Evolutionary conservation across 2,329 filamentous ascomycete species (phyloP).

Genomic region (Knufia petricola): DNA sequence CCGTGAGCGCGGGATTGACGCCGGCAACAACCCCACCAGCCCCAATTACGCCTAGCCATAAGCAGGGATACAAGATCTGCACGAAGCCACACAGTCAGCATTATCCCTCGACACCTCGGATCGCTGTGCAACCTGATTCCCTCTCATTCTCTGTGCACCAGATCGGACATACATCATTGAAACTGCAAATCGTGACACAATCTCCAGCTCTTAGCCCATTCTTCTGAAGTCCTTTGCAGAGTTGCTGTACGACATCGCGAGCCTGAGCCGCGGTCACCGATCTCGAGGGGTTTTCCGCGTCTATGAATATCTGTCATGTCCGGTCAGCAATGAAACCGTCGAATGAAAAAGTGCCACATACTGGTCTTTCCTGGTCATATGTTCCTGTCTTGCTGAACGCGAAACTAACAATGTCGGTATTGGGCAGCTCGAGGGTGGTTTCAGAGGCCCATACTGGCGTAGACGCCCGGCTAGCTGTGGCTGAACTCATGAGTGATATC

Average conservation of each 20-base stretch:
- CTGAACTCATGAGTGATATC: background rate
- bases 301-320: constrained; percentile 30
- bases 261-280: constrained; percentile 31
- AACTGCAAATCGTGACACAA: constrained; percentile 35
- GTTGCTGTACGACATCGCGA: constrained; percentile 27
- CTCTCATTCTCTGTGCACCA: background rate
- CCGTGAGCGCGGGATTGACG: constrained; percentile 41
- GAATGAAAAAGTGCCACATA: constrained; percentile 10
- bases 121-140: background rate
- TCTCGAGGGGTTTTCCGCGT: constrained; percentile 31
- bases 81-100: constrained; percentile 1
- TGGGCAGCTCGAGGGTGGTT: background rate
- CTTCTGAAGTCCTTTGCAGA: constrained; percentile 34
- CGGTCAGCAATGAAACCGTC: background rate
- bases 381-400: constrained; percentile 29
- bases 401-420: constrained; percentile 33
- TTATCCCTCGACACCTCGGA: background rate
- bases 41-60: constrained; percentile 36
- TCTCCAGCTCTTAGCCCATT: constrained; percentile 32
- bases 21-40: constrained; percentile 42
- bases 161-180: constrained; percentile 32
- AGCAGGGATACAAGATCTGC: constrained; percentile 32
- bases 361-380: constrained; percentile 30
- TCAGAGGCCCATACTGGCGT: background rate
- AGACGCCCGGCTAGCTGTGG: background rate